Conservation (phyloP, 106 monocot genomes). For the Amphibolis antarctica region DNA sequence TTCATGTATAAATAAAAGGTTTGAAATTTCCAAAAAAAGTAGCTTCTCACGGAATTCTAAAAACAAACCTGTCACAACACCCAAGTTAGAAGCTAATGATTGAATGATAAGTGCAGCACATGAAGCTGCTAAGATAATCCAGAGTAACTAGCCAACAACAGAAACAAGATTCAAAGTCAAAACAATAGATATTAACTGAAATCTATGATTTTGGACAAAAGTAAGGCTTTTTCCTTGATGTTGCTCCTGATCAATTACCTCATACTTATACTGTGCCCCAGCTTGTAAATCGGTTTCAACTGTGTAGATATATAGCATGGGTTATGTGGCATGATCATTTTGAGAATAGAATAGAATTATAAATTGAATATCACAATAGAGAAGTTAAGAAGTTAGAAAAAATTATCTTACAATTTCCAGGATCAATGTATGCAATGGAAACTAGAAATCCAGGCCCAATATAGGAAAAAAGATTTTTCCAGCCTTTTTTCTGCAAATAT, state of each 20-base stretch:
- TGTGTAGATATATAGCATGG: constrained; percentile 17
- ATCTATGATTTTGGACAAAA: no score
- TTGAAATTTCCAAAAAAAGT: background rate
- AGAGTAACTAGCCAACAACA: constrained; percentile 39
- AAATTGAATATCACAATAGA: background rate
- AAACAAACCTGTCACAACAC: constrained; percentile 78
- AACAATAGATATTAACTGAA: no score
- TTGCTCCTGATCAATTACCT: constrained; percentile 25
- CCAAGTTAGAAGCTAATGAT: constrained; percentile 79
- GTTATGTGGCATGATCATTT: background rate
- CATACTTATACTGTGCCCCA: constrained; percentile 84
- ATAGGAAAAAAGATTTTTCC: constrained; percentile 90
- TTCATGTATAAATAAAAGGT: background rate
- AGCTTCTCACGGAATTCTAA: background rate
- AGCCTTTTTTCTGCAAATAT: constrained; percentile 48
- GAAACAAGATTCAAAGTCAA: background rate
- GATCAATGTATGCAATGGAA: constrained; percentile 92
- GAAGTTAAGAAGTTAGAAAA: background rate
- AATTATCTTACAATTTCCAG: constrained; percentile 71
- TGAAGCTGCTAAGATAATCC: constrained; percentile 90
- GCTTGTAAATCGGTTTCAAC: constrained; percentile 93
- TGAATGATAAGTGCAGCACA: constrained; percentile 82
- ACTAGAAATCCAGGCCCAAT: constrained; percentile 93
- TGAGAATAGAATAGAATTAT: background rate
- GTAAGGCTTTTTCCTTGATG: no score